Evolutionary conservation across 805 yeast species (phyloP).

Genomic region (Metschnikowia sp.): DNA sequence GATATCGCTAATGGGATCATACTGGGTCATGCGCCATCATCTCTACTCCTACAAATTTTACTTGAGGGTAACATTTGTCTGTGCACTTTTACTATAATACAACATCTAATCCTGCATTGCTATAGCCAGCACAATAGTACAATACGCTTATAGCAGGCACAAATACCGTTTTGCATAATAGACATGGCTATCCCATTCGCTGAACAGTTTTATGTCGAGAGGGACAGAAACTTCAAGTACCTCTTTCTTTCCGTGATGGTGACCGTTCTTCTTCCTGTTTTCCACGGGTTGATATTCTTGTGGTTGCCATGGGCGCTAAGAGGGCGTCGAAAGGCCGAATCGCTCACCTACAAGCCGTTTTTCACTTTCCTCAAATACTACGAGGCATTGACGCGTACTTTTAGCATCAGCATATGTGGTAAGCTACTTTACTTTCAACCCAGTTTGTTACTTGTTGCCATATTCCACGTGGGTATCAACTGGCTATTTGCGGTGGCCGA

Average conservation of each 20-base stretch:
- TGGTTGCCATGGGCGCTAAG: constrained; percentile 40
- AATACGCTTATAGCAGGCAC: neutral
- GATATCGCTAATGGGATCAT: too few relatives aligned
- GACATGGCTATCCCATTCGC: constrained; percentile 30
- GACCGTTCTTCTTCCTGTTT: constrained; percentile 22
- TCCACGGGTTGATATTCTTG: constrained; percentile 41
- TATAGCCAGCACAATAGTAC: too few relatives aligned
- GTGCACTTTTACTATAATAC: neutral
- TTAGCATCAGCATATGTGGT: constrained; percentile 18
- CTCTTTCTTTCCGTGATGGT: constrained; percentile 35
- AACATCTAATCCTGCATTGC: neutral
- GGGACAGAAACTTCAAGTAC: constrained; percentile 30
- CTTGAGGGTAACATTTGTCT: too few relatives aligned
- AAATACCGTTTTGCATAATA: neutral
- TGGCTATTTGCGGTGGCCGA: constrained; percentile 26
- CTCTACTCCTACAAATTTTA: too few relatives aligned
- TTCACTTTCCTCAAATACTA: constrained; percentile 28
- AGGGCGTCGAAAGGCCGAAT: constrained; percentile 16
- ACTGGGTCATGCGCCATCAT: too few relatives aligned
- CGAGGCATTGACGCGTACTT: constrained; percentile 27
- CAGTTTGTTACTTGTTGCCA: constrained; percentile 29
- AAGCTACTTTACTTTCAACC: constrained; percentile 38
- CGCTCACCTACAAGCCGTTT: constrained; percentile 17
- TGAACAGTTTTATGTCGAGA: constrained; percentile 39
- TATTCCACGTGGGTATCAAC: constrained; percentile 27